Evolutionary conservation across 805 yeast species (phyloP).

Genomic region (Ogataea pignaliae): DNA sequence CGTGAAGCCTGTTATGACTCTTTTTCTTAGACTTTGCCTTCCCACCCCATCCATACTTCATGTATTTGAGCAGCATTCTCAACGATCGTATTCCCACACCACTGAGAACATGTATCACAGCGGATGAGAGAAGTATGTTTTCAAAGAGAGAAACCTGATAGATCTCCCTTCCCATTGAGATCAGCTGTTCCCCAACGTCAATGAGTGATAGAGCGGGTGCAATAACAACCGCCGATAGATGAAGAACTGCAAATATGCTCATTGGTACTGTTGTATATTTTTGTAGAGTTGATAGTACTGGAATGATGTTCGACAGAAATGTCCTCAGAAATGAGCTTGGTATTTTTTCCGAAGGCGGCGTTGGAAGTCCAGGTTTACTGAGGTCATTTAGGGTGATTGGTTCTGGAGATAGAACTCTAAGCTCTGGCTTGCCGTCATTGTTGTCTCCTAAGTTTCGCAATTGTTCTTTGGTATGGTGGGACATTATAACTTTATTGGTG

Average conservation of each 20-base stretch:
- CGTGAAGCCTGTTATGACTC: conserved; percentile 1
- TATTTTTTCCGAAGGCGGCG: conserved; percentile 8
- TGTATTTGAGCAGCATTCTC: conserved; percentile 28
- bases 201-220: conserved; percentile 46
- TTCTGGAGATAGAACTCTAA: conserved; percentile 16
- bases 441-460: no score
- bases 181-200: conserved; percentile 44
- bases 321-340: not conserved
- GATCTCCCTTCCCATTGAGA: conserved; percentile 56
- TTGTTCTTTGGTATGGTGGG: no score
- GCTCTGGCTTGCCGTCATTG: not conserved
- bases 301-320: conserved; percentile 7
- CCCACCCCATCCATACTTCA: conserved; percentile 17
- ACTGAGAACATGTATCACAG: conserved; percentile 44
- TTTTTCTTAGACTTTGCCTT: conserved; percentile 8
- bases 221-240: conserved; percentile 47
- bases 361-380: conserved; percentile 13
- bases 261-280: conserved; percentile 60
- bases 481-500: no score
- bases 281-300: conserved; percentile 35
- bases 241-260: conserved; percentile 52
- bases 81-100: conserved; percentile 46
- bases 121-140: conserved; percentile 41
- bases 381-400: conserved; percentile 14
- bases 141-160: conserved; percentile 57